Base-by-base conservation (phyloP, 768 basidiomycete species). In the Hericium alpestre region DNA sequence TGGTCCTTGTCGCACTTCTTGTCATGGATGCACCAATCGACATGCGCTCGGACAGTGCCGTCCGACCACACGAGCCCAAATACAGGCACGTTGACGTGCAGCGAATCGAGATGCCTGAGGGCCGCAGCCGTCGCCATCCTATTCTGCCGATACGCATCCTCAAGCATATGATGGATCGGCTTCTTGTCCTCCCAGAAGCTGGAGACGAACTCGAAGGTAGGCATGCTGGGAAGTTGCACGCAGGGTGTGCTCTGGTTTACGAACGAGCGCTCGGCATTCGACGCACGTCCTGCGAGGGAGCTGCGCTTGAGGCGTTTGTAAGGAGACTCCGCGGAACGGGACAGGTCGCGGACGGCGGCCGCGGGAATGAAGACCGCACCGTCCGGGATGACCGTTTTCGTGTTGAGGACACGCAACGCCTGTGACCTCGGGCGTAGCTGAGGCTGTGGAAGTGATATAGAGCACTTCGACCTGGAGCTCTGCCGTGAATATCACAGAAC, bases 111-210 rank as follows among this genome's bases (percentile, higher is more conserved):
- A 61, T 82, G 81, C 1, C 81, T 73, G 1, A 70, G 73, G 5
- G 73, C 74, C 3, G 78, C 71, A 11, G 80, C 72, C 4, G 79
- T 80, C 1, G 80, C 69, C 70, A 82, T 80, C 25, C 81, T 69
- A 62, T 82, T 82, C 65, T 82, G 81, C 22, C 81, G 68, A 63
- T 80, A 80, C 1, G 81, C 81, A 56, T 77, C 75, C 48, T 77
- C 79, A 2, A 79, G 71, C 59, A 78, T 64, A 4, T 70, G 62
- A 48, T 80, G 76, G 11, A 73, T 68, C 0, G 78, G 76, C 56
- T 81, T 83, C 71, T 83, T 83, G 67, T 83, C 80, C 61, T 83
- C 79, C 77, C 77, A 81, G 52, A 82, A 67, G 56, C 75, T 74
- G 61, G 81, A 79, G 13, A 70, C 71, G 57, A 82, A 79, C 65